These are phyloP conservation scores for Penicillium sp. DNA, from an alignment of 2,329 filamentous ascomycete species.

Conservation along the genomic window DNA sequence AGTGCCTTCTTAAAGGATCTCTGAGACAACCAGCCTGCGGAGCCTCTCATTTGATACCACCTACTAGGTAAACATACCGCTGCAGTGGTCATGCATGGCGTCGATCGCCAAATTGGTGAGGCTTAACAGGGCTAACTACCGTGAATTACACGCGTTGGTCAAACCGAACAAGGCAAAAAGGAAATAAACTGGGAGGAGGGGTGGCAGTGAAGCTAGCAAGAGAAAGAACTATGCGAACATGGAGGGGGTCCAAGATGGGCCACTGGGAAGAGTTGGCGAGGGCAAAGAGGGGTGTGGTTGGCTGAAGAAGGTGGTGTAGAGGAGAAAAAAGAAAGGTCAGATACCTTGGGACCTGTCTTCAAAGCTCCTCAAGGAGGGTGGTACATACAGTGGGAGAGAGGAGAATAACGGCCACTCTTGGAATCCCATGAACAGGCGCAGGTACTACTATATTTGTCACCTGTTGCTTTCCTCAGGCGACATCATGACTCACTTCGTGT, in stretches of 20 bases:
- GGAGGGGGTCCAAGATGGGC: slow-evolving; percentile 20
- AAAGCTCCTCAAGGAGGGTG: slow-evolving; percentile 27
- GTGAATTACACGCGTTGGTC: slow-evolving; percentile 32
- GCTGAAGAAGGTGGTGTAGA: slow-evolving; percentile 16
- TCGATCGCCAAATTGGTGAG: slow-evolving; percentile 48
- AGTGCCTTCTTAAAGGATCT: slow-evolving; percentile 39
- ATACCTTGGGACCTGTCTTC: not conserved
- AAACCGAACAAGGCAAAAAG: slow-evolving; percentile 24
- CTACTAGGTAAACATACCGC: slow-evolving; percentile 49
- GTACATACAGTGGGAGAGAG: slow-evolving; percentile 31
- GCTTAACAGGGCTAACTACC: slow-evolving; percentile 37
- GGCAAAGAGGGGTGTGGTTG: slow-evolving; percentile 17
- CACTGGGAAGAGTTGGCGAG: slow-evolving; percentile 14
- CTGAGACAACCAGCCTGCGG: slow-evolving; percentile 39
- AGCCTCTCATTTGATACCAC: slow-evolving; percentile 51
- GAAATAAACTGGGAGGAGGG: slow-evolving; percentile 32
- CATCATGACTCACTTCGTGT: slow-evolving; percentile 32
- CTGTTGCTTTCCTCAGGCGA: slow-evolving; percentile 25
- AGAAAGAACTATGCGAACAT: slow-evolving; percentile 18
- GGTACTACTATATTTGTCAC: slow-evolving; percentile 33
- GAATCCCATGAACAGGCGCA: slow-evolving; percentile 33
- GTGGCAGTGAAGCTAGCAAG: slow-evolving; percentile 22
- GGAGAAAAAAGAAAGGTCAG: slow-evolving; percentile 17
- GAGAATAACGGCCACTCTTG: slow-evolving; percentile 24
- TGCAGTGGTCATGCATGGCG: slow-evolving; percentile 51